Evolutionary conservation across 768 basidiomycete species (phyloP).

Genomic region (Boletellus ananiceps): DNA sequence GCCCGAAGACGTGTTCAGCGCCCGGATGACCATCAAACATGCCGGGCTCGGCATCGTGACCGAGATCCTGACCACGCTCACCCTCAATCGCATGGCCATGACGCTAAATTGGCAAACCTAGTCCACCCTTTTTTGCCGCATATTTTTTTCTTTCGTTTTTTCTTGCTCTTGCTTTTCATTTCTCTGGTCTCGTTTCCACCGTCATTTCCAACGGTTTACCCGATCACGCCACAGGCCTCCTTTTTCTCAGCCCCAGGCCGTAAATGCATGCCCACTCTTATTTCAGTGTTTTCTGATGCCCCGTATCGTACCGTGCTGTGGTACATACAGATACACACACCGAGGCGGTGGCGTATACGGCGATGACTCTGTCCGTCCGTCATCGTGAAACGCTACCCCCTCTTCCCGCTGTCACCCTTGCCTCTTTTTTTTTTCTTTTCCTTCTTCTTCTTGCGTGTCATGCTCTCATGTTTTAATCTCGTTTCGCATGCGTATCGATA

Average conservation of each 20-base stretch:
- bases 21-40: conserved; percentile 54
- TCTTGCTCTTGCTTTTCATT: too few species aligned
- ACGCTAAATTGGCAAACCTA: conserved; percentile 47
- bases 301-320: too few species aligned
- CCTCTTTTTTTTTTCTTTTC: not conserved
- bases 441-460: not conserved
- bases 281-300: not conserved
- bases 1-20: conserved; percentile 53
- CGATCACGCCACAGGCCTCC: not conserved
- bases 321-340: not conserved
- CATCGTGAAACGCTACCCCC: conserved; percentile 16
- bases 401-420: not conserved
- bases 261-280: conserved; percentile 1
- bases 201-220: not conserved
- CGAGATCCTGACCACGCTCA: conserved; percentile 72
- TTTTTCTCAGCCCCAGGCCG: conserved; percentile 4
- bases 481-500: not conserved
- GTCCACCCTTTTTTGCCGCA: not conserved
- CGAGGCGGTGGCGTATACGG: not conserved
- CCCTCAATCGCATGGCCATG: conserved; percentile 67
- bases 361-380: conserved; percentile 2
- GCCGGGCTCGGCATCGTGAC: conserved; percentile 61
- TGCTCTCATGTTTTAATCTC: conserved; percentile 13
- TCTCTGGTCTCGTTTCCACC: not conserved
- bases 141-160: too few species aligned